phyloP scores from a whole-genome alignment of 441 rosid species.

The Raphanus hybrid region DNA sequence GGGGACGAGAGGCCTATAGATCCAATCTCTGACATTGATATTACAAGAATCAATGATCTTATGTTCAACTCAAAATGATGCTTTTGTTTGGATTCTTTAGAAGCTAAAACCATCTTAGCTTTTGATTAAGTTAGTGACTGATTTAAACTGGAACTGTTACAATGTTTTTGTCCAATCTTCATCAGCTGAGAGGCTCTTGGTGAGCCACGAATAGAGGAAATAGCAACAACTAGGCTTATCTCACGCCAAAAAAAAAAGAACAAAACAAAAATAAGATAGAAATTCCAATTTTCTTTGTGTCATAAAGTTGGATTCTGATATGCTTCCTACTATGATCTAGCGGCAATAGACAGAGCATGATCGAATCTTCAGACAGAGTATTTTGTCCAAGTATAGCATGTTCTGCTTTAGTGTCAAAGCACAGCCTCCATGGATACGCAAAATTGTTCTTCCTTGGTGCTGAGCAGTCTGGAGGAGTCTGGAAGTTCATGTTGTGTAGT shows the following conservation, averaged over 20 bases:
- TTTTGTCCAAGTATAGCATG: background rate
- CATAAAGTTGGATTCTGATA: no score
- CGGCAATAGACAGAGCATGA: background rate
- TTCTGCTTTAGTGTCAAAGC: background rate
- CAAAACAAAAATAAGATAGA: no score
- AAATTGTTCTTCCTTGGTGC: background rate
- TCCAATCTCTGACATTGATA: slow-evolving; percentile 34
- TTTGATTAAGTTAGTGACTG: background rate
- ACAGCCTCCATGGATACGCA: background rate
- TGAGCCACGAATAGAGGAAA: no score
- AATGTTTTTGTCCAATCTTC: background rate
- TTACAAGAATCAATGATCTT: slow-evolving; percentile 42
- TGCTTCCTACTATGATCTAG: no score
- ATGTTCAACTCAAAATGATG: slow-evolving; percentile 31
- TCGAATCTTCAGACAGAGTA: background rate
- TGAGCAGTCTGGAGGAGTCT: background rate
- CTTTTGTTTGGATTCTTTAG: background rate
- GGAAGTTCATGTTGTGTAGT: background rate
- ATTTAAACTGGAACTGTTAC: background rate
- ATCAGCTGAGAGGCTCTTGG: background rate
- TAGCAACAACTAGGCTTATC: no score
- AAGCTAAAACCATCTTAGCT: background rate
- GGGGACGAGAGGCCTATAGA: slow-evolving; percentile 40
- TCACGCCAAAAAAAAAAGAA: no score
- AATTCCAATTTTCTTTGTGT: no score